Conservation (phyloP, 306 rosid genomes). For the Alnus glutinosa region DNA sequence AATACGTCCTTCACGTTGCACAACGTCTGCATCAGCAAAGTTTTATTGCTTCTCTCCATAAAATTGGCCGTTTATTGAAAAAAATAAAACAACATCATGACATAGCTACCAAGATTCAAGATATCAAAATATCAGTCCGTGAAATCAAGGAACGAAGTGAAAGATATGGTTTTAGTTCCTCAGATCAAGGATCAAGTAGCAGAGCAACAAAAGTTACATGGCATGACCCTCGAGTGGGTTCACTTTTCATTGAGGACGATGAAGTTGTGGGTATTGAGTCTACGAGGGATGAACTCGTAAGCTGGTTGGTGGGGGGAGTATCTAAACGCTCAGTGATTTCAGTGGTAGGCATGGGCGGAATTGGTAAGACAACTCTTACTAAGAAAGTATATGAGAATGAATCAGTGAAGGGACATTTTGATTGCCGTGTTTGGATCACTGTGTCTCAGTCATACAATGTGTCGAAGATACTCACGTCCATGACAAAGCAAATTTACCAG, state of each 20-base stretch:
- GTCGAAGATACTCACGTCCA: not conserved
- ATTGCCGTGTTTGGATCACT: slow-evolving; percentile 1
- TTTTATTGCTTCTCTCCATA: not conserved
- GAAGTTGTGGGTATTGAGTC: slow-evolving; percentile 7
- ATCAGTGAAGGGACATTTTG: not conserved
- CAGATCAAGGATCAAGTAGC: not conserved
- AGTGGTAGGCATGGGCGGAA: not conserved
- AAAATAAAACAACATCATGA: not conserved
- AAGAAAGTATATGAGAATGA: slow-evolving; percentile 4
- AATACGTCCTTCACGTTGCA: not conserved
- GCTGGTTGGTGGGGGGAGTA: not conserved
- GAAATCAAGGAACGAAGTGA: slow-evolving; percentile 6
- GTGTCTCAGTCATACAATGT: slow-evolving; percentile 1
- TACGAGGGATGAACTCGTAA: not conserved
- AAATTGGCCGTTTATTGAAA: not conserved
- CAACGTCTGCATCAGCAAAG: not conserved
- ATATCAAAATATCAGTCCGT: not conserved
- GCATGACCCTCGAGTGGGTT: slow-evolving; percentile 3
- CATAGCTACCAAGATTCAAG: slow-evolving; percentile 1
- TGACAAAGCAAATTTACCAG: not conserved
- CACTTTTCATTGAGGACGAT: not conserved
- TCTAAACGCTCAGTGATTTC: not conserved
- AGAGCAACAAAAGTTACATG: not conserved
- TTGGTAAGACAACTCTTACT: slow-evolving; percentile 6
- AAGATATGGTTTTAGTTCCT: slow-evolving; percentile 6